Conservation (phyloP, 352 stramenopile genomes). For the Phytophthora sp. region DNA sequence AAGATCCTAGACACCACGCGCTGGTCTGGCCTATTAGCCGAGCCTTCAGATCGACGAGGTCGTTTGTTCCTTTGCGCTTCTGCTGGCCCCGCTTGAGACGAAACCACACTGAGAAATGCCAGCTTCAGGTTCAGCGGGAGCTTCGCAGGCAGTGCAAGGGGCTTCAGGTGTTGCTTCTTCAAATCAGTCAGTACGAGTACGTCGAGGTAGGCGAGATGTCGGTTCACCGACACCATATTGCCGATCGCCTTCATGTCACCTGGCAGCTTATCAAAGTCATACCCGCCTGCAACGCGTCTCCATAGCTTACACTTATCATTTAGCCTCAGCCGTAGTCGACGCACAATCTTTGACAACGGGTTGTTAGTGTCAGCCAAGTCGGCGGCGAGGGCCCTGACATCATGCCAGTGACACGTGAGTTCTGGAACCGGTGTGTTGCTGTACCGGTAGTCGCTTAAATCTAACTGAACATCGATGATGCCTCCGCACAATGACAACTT, state of each 20-base stretch:
- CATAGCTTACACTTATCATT: background rate
- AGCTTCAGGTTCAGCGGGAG: background rate
- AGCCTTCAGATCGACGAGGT: background rate
- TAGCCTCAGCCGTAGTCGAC: background rate
- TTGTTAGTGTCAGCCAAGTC: background rate
- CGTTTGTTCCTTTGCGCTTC: background rate
- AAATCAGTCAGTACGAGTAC: conserved; percentile 3
- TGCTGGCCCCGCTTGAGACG: background rate
- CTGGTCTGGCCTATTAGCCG: conserved; percentile 1
- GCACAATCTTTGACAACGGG: background rate
- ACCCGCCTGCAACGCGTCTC: background rate
- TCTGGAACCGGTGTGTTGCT: background rate
- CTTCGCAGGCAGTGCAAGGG: background rate
- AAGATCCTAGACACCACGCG: conserved; percentile 10
- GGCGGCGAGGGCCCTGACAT: background rate
- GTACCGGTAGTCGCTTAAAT: background rate
- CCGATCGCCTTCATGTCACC: conserved; percentile 4
- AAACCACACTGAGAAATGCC: conserved; percentile 13
- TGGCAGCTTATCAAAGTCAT: background rate
- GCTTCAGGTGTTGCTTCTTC: conserved; percentile 8
- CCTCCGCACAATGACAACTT: background rate
- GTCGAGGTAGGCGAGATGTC: conserved; percentile 6
- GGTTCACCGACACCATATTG: conserved; percentile 9
- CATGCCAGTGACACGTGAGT: background rate
- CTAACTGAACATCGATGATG: background rate